Evolutionary conservation across 2,329 filamentous ascomycete species (phyloP), one percentile per base, ranked within the genome.

Genomic region (Tolypocladium tundrense): DNA sequence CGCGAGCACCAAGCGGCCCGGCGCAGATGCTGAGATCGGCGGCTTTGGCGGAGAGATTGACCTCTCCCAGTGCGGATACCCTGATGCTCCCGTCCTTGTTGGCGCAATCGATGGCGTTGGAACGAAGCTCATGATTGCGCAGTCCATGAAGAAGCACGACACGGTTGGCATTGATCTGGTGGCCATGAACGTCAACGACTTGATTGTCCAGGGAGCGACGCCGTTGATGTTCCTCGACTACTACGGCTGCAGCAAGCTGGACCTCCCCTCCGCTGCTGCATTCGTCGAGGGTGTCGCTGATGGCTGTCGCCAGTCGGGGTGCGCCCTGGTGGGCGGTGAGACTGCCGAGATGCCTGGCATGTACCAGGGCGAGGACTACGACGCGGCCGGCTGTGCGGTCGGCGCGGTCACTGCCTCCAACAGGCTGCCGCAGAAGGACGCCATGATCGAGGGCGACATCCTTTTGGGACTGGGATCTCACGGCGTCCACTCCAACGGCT

Each of bases 341-440:
- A 99, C 94, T 0, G 94, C 94, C 8, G 94, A 99, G 75, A 97
- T 99, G 94, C 93, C 93, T 0, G 92, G 92, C 57, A 90, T 97
- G 79, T 97, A 96, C 76, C 80, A 87, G 62, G 85, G 83, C 56
- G 89, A 91, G 54, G 90, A 95, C 69, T 99, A 97, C 72, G 94
- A 99, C 67, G 91, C 92, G 9, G 92, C 91, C 27, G 94, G 94
- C 61, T 89, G 88, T 43, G 93, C 93, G 21, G 87, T 96, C 52
- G 94, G 94, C 58, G 90, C 91, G 48, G 88, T 97, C 69, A 78
- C 81, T 41, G 75, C 82, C 40, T 82, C 81, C 6, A 79, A 82
- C 54, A 83, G 93, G 57, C 83, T 99, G 42, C 94, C 94, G 0
- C 83, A 87, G 64, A 88, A 83, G 62, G 79, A 83, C 11, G 79